Evolutionary conservation across 805 yeast genomes (phyloP).

Genomic region (Schwanniomyces vanrijiae): DNA sequence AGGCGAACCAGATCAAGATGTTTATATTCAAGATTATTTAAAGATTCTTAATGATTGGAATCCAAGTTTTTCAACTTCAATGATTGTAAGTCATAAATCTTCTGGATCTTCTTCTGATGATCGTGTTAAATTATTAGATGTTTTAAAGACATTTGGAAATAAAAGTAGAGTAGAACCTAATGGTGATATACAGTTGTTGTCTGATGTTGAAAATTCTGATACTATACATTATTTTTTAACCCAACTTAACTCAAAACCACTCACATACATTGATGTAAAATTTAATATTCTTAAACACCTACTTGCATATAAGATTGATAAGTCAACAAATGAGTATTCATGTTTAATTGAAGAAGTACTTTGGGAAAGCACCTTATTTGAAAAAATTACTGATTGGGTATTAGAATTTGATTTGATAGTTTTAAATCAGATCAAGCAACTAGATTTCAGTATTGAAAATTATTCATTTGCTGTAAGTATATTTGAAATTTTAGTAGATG

Average conservation of each 20-base stretch:
- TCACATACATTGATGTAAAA: conserved; percentile 21
- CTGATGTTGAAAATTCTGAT: conserved; percentile 11
- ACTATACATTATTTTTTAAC: conserved; percentile 14
- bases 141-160: conserved; percentile 31
- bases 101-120: conserved; percentile 24
- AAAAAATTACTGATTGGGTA: conserved; percentile 35
- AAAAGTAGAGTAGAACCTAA: conserved; percentile 1
- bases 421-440: conserved; percentile 2
- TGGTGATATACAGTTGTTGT: conserved; percentile 7
- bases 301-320: conserved; percentile 12
- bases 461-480: conserved; percentile 35
- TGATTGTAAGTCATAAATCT: conserved; percentile 9
- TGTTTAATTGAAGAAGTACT: conserved; percentile 35
- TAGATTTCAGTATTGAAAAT: conserved; percentile 6
- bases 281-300: conserved; percentile 22
- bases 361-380: conserved; percentile 39
- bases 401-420: conserved; percentile 27
- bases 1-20: background rate
- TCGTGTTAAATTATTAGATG: conserved; percentile 32
- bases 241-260: conserved; percentile 6
- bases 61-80: conserved; percentile 12
- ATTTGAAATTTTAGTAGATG: conserved; percentile 48
- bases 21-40: conserved; percentile 23
- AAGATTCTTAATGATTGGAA: conserved; percentile 29
- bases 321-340: background rate